Percentiles rank a stretch among this genome's conserved stretches.
These are phyloP conservation scores for Kluyveromyces sp. DNA, from an alignment of 1,139 yeast genomes.

Conservation along the genomic window DNA sequence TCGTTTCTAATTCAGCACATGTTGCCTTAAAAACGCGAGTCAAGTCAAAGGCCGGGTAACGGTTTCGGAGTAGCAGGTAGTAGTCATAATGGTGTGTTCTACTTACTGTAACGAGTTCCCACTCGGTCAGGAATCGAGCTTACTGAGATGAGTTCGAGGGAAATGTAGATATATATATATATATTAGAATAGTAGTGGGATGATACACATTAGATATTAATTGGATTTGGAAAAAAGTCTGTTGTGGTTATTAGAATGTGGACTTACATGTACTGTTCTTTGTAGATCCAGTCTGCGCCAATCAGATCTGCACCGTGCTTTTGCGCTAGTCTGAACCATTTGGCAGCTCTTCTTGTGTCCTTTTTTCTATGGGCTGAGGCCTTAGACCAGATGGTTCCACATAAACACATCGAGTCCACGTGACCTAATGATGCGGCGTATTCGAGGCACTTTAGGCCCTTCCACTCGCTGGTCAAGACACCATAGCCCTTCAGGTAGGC, in stretches of 20 bases:
- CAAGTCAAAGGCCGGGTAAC: neutral
- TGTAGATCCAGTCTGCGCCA: slow-evolving; percentile 75
- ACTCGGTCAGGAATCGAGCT: too few species aligned
- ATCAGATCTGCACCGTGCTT: slow-evolving; percentile 54
- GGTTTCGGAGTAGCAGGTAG: too few species aligned
- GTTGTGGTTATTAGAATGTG: too few species aligned
- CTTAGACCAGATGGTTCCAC: slow-evolving; percentile 63
- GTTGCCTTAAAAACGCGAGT: neutral
- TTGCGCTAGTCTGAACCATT: slow-evolving; percentile 64
- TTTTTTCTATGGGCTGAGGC: slow-evolving; percentile 51
- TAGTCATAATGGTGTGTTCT: too few species aligned
- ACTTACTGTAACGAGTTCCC: too few species aligned
- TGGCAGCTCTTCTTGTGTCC: slow-evolving; percentile 58
- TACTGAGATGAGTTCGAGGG: too few species aligned
- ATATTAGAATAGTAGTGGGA: too few species aligned
- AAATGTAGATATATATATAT: too few species aligned
- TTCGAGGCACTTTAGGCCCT: slow-evolving; percentile 55
- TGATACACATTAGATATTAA: too few species aligned
- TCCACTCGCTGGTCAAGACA: slow-evolving; percentile 41
- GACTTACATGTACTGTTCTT: slow-evolving; percentile 49
- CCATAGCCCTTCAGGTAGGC: slow-evolving; percentile 58
- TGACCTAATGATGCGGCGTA: slow-evolving; percentile 66
- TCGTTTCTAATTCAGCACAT: neutral
- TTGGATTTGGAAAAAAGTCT: too few species aligned
- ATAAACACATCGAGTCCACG: slow-evolving; percentile 59